Evolutionary conservation across 192 early-diverging fungal genomes (phyloP).

Genomic region (Podila horticola): DNA sequence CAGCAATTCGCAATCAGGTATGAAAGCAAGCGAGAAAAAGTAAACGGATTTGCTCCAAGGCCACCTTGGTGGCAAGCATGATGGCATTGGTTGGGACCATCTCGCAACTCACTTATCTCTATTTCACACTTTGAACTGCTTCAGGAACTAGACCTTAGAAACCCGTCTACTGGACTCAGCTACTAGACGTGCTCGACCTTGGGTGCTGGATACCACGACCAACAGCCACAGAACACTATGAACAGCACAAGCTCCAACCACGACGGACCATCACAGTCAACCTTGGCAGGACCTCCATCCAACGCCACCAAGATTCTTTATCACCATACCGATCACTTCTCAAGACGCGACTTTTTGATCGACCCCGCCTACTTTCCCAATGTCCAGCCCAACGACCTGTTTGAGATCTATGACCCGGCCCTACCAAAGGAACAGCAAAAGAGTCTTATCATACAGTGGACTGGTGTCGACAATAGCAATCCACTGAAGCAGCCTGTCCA

Average conservation of each 20-base stretch:
- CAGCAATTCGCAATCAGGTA: too few species aligned
- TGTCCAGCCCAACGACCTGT: constrained; percentile 68
- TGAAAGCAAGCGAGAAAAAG: too few species aligned
- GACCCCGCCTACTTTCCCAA: constrained; percentile 75
- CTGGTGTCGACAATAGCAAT: constrained; percentile 59
- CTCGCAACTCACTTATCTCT: too few species aligned
- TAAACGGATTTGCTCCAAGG: too few species aligned
- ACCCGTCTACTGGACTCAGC: neutral
- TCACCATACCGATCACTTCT: constrained; percentile 69
- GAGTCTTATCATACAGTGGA: constrained; percentile 64
- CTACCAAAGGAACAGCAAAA: constrained; percentile 30
- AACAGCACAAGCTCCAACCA: constrained; percentile 2
- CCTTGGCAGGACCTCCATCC: constrained; percentile 7
- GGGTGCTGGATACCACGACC: neutral
- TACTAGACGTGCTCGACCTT: neutral
- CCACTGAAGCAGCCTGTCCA: constrained; percentile 67
- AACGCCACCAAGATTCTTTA: constrained; percentile 45
- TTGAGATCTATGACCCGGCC: constrained; percentile 66
- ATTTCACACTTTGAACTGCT: too few species aligned
- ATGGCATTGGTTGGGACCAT: too few species aligned
- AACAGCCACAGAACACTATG: neutral
- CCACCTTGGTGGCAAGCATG: too few species aligned
- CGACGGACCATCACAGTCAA: constrained; percentile 2
- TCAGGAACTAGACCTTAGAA: too few species aligned
- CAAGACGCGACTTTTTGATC: constrained; percentile 71